Conservation (phyloP, 345 rosid species). For the Orychophragmus violaceus region DNA sequence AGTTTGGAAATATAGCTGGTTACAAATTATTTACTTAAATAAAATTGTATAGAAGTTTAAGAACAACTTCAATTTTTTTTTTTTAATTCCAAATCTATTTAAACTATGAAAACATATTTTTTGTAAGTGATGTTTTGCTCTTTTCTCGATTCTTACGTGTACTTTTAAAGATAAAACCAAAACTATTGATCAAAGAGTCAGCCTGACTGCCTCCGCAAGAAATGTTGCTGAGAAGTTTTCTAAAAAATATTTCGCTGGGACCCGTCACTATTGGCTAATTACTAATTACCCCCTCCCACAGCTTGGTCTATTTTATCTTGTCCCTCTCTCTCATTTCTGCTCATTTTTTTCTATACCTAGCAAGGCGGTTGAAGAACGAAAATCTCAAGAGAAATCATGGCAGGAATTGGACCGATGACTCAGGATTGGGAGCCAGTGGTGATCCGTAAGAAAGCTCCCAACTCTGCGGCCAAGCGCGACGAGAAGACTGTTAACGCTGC, state of each 20-base stretch:
- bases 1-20: no score
- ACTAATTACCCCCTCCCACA: not conserved
- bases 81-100: no score
- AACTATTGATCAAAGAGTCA: not conserved
- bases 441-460: conserved; percentile 63
- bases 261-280: not conserved
- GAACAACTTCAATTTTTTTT: no score
- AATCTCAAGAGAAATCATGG: conserved; percentile 31
- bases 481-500: conserved; percentile 89
- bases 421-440: conserved; percentile 93
- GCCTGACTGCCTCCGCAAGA: not conserved
- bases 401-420: conserved; percentile 65
- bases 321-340: not conserved
- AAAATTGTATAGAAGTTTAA: no score
- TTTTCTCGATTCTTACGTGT: no score
- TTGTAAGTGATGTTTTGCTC: no score
- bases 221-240: not conserved
- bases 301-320: not conserved
- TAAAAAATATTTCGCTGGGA: not conserved
- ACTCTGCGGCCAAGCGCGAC: conserved; percentile 67
- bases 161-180: not conserved
- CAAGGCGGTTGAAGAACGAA: not conserved
- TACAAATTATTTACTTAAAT: no score
- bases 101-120: no score
- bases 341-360: conserved; percentile 1